A percentile compares a stretch with the other conserved stretches of the same genome.
Conservation (phyloP, 2,329 filamentous ascomycete genomes). For the Ampelomyces quisqualis region DNA sequence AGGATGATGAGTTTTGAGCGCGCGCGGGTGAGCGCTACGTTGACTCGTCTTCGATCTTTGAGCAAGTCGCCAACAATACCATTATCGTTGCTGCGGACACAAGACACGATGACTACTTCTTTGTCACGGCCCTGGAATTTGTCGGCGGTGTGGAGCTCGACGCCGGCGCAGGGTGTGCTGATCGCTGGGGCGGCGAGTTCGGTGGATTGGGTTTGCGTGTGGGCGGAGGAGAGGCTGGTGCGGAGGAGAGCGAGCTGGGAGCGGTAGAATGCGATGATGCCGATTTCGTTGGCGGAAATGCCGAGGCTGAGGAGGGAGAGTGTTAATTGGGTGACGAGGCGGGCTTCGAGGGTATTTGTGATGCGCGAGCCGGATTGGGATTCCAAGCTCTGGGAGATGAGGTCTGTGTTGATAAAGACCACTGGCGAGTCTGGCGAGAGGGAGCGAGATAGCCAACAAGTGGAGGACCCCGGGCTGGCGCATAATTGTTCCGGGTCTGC, state of each 20-base stretch:
- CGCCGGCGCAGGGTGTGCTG: constrained; percentile 36
- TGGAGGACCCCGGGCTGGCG: constrained; percentile 47
- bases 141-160: constrained; percentile 97
- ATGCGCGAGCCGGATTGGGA: constrained; percentile 75
- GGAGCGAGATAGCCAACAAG: constrained; percentile 76
- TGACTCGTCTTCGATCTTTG: constrained; percentile 88
- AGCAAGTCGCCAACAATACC: constrained; percentile 86
- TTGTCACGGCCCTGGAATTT: constrained; percentile 97
- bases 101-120: constrained; percentile 81
- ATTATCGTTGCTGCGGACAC: constrained; percentile 83
- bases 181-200: constrained; percentile 39
- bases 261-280: constrained; percentile 95
- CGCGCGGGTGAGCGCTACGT: constrained; percentile 91
- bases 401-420: constrained; percentile 87
- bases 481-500: constrained; percentile 46
- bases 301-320: constrained; percentile 74
- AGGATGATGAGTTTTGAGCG: constrained; percentile 89
- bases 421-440: constrained; percentile 72
- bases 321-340: constrained; percentile 76
- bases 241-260: constrained; percentile 84
- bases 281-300: constrained; percentile 73
- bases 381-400: constrained; percentile 65
- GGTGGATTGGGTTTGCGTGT: constrained; percentile 46
- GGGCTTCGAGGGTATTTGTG: constrained; percentile 81
- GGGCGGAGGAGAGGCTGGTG: constrained; percentile 63